phyloP scores from a whole-genome alignment of 2,329 filamentous ascomycete genomes.

The Geosmithia putterillii region DNA sequence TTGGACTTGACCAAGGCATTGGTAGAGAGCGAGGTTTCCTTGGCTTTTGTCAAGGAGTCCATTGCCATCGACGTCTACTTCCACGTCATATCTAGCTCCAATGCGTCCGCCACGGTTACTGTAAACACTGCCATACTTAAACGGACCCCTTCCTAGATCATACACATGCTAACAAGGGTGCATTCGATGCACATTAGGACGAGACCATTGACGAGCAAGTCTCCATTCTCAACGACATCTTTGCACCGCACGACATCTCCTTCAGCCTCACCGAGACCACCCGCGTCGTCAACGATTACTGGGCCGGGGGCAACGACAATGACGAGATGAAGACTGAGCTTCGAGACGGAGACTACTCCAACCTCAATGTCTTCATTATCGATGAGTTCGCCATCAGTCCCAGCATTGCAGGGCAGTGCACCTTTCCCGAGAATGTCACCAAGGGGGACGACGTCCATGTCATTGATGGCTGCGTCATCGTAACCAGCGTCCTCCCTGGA shows the following conservation, averaged over 20 bases:
- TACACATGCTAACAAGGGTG: neutral
- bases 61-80: neutral
- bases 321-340: neutral
- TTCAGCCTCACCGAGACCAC: neutral
- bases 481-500: neutral
- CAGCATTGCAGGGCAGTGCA: neutral
- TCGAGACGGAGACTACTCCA: neutral
- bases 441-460: neutral
- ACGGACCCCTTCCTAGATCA: neutral
- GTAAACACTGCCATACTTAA: too few relatives aligned
- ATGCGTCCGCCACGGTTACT: neutral
- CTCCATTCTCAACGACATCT: neutral
- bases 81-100: neutral
- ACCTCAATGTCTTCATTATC: neutral
- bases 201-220: neutral
- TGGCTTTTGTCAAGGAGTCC: neutral
- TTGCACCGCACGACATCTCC: neutral
- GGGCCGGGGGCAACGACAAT: neutral
- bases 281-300: neutral
- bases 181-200: neutral
- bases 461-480: neutral
- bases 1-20: neutral
- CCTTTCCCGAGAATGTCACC: neutral
- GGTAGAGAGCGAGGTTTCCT: neutral
- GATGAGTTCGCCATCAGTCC: neutral